Evolutionary conservation across 805 yeast species (phyloP).

Genomic region (Candida andamanensis): DNA sequence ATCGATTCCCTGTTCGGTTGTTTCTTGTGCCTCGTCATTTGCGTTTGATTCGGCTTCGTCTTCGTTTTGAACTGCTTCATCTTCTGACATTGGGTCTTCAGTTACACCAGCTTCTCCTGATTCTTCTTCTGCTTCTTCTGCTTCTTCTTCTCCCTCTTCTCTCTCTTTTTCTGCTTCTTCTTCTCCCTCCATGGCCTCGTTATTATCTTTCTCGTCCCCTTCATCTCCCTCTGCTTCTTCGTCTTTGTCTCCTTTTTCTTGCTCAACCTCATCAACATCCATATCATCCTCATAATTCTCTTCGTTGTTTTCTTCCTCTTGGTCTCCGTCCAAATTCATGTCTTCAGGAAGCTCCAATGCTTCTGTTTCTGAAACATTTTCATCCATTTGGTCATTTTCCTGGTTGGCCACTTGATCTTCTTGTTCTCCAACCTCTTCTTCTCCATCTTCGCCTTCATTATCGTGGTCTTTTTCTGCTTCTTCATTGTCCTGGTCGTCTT

Average conservation of each 20-base stretch:
- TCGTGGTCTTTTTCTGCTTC: slow-evolving; percentile 44
- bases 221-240: slow-evolving; percentile 14
- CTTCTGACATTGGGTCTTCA: slow-evolving; percentile 25
- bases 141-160: slow-evolving; percentile 28
- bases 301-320: slow-evolving; percentile 47
- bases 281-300: slow-evolving; percentile 22
- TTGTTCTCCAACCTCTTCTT: slow-evolving; percentile 76
- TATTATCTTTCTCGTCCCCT: slow-evolving; percentile 23
- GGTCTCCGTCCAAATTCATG: slow-evolving; percentile 79
- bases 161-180: slow-evolving; percentile 36
- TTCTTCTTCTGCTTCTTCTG: slow-evolving; percentile 24
- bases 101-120: slow-evolving; percentile 19
- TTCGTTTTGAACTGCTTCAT: slow-evolving; percentile 25
- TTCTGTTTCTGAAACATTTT: slow-evolving; percentile 76
- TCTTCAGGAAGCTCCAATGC: slow-evolving; percentile 90
- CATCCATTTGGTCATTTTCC: slow-evolving; percentile 64
- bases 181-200: slow-evolving; percentile 19
- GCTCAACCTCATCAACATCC: slow-evolving; percentile 28
- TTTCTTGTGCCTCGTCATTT: slow-evolving; percentile 20
- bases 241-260: slow-evolving; percentile 23
- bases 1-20: slow-evolving; percentile 50
- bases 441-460: slow-evolving; percentile 50
- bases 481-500: slow-evolving; percentile 37
- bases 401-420: slow-evolving; percentile 72
- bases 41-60: slow-evolving; percentile 30